Percentiles rank a stretch among this genome's conserved stretches.
Evolutionary conservation across 768 basidiomycete species (phyloP).

Genomic region (Suillus alpinus): DNA sequence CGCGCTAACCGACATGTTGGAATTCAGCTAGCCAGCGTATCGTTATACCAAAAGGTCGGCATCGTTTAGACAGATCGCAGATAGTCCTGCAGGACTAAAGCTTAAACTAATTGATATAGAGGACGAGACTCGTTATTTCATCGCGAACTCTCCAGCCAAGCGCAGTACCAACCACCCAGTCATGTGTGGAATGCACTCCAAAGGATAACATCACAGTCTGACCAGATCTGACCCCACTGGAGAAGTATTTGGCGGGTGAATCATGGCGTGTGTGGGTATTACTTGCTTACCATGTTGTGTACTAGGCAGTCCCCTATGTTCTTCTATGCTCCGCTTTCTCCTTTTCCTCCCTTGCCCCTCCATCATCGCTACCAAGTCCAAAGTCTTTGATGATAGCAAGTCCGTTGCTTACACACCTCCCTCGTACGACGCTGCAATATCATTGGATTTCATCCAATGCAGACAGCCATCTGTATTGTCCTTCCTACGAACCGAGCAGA

Average conservation of each 20-base stretch:
- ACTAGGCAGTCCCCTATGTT: not conserved
- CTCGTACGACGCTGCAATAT: not conserved
- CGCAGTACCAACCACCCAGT: not conserved
- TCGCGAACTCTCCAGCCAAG: not conserved
- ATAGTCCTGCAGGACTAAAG: not conserved
- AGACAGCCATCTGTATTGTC: not conserved
- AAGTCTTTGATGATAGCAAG: not conserved
- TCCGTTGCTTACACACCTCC: not conserved
- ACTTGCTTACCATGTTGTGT: not conserved
- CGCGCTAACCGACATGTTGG: not conserved
- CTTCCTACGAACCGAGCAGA: not conserved
- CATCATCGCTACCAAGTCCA: not conserved
- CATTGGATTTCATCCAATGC: not conserved
- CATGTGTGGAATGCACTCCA: not conserved
- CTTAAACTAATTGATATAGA: not conserved
- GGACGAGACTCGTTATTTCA: not conserved
- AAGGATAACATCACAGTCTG: not conserved
- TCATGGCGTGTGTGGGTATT: not conserved
- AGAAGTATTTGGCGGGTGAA: not conserved
- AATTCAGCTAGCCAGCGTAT: not conserved
- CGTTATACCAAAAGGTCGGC: not conserved
- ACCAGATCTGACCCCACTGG: not conserved
- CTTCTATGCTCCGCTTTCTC: not conserved
- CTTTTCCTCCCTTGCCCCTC: too few relatives aligned
- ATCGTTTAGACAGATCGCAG: not conserved